Base-by-base conservation (phyloP, 2,329 filamentous ascomycete species). In the Bipolaris oryzae region DNA sequence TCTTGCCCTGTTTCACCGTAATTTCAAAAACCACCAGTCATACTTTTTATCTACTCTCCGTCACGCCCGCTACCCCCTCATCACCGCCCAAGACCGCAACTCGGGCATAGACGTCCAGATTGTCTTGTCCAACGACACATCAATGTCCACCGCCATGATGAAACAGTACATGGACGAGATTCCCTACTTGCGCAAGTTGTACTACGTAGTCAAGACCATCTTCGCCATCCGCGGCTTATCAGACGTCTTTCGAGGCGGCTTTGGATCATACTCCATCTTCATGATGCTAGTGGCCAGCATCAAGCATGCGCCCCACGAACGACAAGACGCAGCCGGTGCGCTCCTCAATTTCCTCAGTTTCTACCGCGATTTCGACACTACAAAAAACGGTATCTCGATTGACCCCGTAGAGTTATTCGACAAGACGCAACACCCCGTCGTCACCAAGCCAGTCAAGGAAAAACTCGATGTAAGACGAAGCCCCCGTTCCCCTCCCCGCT, bases 211-310 rank as follows among this genome's bases (percentile, higher is more conserved):
- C 23, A 84, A 83, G 60, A 76, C 80, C 47, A 74, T 80, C 15
- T 74, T 88, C 38, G 77, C 83, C 49, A 74, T 81, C 20, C 79
- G 82, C 37, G 78, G 77, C 21, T 68, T 87, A 2, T 77, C 78
- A 31, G 79, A 82, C 50, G 77, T 81, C 16, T 78, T 74, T 51
- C 65, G 70, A 3, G 80, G 80, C n/a, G 82, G 83, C 1, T 71
- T 87, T 33, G 80, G 79, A 15, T 80, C 83, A 0, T 85, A 87
- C 64, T 76, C 79, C 11, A 73, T 86, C 9, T 79, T 85, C 64
- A 82, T 86, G 74, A 82, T 87, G 77, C 71, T 87, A 16, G 80
- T 83, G 13, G 82, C 84, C 5, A 80, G 81, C 25, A 70, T 87
- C 25, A 81, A 81, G 59, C 75, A 81, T 58, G 73, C 72, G 31